Evolutionary conservation across 306 rosid species (phyloP).

Genomic region (Fragaria nilgerrensis): DNA sequence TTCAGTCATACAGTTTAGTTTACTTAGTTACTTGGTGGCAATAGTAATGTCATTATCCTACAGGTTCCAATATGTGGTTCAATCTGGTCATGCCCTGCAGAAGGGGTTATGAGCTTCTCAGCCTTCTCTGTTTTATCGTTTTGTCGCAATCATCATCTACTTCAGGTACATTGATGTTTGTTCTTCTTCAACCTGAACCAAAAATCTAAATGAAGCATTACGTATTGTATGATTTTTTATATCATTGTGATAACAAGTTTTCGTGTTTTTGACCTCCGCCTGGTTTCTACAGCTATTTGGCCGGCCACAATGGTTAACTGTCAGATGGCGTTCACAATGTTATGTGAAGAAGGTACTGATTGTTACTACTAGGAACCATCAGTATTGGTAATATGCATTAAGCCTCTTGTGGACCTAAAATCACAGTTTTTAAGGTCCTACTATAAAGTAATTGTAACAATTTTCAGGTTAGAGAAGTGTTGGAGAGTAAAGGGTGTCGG

Average conservation of each 20-base stretch:
- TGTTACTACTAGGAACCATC: not conserved
- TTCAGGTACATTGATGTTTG: conserved; percentile 49
- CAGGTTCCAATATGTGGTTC: conserved; percentile 87
- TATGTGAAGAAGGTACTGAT: conserved; percentile 43
- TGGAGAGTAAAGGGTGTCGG: conserved; percentile 54
- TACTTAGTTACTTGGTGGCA: not conserved
- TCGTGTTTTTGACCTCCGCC: not conserved
- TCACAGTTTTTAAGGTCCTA: not conserved
- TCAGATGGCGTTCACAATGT: conserved; percentile 62
- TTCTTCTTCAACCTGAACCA: not conserved
- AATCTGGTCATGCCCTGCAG: conserved; percentile 80
- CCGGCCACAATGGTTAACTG: conserved; percentile 94
- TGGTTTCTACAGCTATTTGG: conserved; percentile 63
- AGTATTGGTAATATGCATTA: not conserved
- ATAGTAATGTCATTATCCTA: conserved; percentile 1
- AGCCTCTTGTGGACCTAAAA: not conserved
- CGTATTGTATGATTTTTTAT: not conserved
- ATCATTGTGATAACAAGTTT: not conserved
- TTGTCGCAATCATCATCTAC: conserved; percentile 79
- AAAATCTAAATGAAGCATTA: not conserved
- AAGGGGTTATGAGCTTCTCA: conserved; percentile 77
- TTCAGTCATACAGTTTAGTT: not conserved
- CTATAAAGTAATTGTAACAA: conserved; percentile 12
- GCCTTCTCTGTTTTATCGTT: conserved; percentile 82
- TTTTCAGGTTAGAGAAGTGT: conserved; percentile 65